Conservation (phyloP, 225 moss, liverwort and hornwort genomes). For the Polytrichum formosum region DNA sequence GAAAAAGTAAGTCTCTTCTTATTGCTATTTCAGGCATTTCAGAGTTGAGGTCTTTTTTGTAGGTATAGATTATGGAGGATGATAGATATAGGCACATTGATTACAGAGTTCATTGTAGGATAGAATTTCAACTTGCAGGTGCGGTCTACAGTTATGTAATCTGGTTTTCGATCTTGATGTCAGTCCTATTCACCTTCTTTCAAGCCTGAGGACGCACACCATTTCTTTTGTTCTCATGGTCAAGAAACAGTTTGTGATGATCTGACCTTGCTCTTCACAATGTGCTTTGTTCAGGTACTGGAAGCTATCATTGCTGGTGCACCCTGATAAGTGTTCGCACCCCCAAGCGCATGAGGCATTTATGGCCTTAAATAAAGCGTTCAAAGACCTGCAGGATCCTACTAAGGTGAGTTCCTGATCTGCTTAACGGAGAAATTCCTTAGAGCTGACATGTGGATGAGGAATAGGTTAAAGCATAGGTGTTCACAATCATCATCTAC, state of each 20-base stretch:
- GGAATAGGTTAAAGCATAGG: too few species aligned
- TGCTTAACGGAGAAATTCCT: too few species aligned
- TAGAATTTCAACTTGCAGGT: too few species aligned
- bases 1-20: slow-evolving; percentile 58
- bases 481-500: too few species aligned
- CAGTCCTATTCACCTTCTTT: too few species aligned
- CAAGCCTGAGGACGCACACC: too few species aligned
- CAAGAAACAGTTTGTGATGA: neutral
- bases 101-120: too few species aligned
- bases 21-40: neutral
- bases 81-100: neutral
- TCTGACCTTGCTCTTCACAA: neutral
- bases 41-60: too few species aligned
- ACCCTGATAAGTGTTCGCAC: slow-evolving; percentile 95
- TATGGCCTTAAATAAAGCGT: slow-evolving; percentile 89
- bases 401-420: slow-evolving; percentile 44
- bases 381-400: slow-evolving; percentile 96
- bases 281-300: slow-evolving; percentile 68
- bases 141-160: too few species aligned
- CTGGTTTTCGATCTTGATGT: too few species aligned
- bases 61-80: neutral
- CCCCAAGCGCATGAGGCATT: slow-evolving; percentile 96
- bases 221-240: neutral
- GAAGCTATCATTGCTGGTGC: slow-evolving; percentile 91
- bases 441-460: too few species aligned